Percentiles rank a stretch among this genome's conserved stretches.
Evolutionary conservation across 331 rosid species (phyloP).

Genomic region (Acacia pycnantha): DNA sequence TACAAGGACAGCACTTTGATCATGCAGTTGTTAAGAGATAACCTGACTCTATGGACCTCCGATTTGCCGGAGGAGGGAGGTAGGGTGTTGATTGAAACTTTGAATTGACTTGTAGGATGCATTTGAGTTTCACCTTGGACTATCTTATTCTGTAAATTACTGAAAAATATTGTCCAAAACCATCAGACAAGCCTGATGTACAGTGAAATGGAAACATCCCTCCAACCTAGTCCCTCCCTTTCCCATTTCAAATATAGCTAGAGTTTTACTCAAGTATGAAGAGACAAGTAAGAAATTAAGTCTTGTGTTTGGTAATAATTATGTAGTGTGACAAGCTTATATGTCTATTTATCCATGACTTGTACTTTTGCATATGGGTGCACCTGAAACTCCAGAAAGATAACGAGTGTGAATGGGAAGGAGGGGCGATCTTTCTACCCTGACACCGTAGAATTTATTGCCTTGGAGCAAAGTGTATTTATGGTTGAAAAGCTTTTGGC

Average conservation of each 20-base stretch:
- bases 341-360: neutral
- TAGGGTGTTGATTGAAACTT: constrained; percentile 33
- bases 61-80: constrained; percentile 99
- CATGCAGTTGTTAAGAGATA: constrained; percentile 98
- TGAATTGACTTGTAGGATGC: neutral
- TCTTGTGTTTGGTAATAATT: neutral
- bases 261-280: neutral
- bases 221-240: neutral
- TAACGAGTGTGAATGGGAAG: neutral
- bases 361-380: neutral
- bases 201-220: neutral
- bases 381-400: neutral
- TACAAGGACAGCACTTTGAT: constrained; percentile 98
- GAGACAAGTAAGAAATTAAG: neutral
- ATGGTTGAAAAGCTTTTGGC: neutral
- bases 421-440: neutral
- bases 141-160: constrained; percentile 4
- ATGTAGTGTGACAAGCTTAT: neutral
- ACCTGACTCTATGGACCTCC: constrained; percentile 98
- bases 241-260: neutral
- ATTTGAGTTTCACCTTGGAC: neutral
- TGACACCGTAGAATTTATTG: neutral
- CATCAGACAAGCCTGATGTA: constrained; percentile 19
- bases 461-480: neutral
- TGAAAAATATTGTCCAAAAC: constrained; percentile 9